These are phyloP conservation scores for Rhizopogon sp. DNA, from an alignment of 768 basidiomycete genomes.

Conservation along the genomic window DNA sequence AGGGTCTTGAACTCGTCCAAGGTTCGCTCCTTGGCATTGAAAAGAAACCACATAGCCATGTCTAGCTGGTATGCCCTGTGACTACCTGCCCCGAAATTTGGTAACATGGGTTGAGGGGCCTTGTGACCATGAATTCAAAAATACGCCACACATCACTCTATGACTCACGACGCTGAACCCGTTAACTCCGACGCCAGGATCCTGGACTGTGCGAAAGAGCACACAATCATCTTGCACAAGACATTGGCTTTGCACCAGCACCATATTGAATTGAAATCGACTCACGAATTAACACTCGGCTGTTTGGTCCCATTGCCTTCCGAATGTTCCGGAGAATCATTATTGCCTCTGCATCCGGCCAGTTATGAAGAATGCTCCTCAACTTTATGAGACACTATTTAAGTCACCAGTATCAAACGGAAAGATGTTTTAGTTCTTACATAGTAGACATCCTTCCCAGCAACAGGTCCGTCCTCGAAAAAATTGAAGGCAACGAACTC, in stretches of 20 bases:
- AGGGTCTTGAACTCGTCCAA: constrained; percentile 34
- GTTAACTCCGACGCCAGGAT: background rate
- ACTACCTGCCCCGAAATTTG: constrained; percentile 43
- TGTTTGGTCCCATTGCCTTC: constrained; percentile 22
- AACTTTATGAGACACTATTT: background rate
- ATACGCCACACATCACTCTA: background rate
- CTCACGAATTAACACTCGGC: constrained; percentile 31
- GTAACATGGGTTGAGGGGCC: constrained; percentile 41
- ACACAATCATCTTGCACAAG: constrained; percentile 15
- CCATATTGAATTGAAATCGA: background rate
- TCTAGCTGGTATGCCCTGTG: constrained; percentile 39
- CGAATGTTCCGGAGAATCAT: constrained; percentile 25
- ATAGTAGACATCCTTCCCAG: constrained; percentile 20
- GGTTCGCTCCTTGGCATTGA: constrained; percentile 41
- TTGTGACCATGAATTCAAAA: constrained; percentile 7
- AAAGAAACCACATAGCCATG: constrained; percentile 38
- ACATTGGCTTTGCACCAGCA: background rate
- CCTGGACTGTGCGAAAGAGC: constrained; percentile 8
- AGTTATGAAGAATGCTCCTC: constrained; percentile 29
- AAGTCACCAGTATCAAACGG: background rate
- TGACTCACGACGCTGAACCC: background rate
- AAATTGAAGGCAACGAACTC: constrained; percentile 17
- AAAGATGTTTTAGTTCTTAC: constrained; percentile 2
- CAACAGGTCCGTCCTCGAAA: constrained; percentile 12
- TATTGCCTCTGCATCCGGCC: constrained; percentile 29